Percentiles rank a stretch among this genome's conserved stretches.
These are phyloP conservation scores for Berkeleyomyces basicola DNA, from an alignment of 2,329 filamentous ascomycete genomes.

Conservation along the genomic window DNA sequence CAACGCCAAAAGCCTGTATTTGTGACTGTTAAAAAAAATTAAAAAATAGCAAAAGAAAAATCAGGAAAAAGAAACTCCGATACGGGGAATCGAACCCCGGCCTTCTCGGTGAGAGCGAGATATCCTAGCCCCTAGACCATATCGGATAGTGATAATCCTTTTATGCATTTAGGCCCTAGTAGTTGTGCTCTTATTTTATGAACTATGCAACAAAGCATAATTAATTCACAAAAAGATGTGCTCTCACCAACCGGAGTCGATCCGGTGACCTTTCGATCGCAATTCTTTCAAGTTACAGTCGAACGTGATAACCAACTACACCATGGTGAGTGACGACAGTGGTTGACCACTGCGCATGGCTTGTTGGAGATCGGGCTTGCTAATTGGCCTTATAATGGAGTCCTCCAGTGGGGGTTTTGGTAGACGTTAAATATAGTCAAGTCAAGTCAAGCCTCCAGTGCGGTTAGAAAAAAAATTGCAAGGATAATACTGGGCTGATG, in stretches of 20 bases:
- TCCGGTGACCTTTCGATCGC: slow-evolving; percentile 13
- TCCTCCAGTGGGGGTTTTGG: too few species aligned
- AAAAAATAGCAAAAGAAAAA: neutral
- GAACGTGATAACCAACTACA: slow-evolving; percentile 12
- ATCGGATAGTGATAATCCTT: too few species aligned
- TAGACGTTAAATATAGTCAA: too few species aligned
- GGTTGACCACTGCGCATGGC: slow-evolving; percentile 10
- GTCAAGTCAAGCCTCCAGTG: too few species aligned
- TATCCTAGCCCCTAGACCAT: slow-evolving; percentile 7
- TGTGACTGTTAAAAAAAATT: neutral
- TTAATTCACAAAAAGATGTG: neutral
- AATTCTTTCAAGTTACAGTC: slow-evolving; percentile 12
- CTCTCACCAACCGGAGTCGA: slow-evolving; percentile 13
- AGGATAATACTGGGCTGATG: too few species aligned
- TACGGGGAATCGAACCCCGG: slow-evolving; percentile 17
- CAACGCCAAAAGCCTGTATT: too few species aligned
- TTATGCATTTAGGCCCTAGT: too few species aligned
- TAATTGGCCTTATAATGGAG: neutral
- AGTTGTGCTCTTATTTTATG: too few species aligned
- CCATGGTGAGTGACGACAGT: slow-evolving; percentile 11
- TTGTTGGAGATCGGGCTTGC: neutral
- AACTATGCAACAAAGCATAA: too few species aligned
- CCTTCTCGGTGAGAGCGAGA: slow-evolving; percentile 14
- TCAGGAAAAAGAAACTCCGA: slow-evolving; percentile 11
- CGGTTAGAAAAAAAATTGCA: too few species aligned